Percentiles rank a stretch among this genome's conserved stretches.
Evolutionary conservation across 2,329 filamentous ascomycete species (phyloP).

Genomic region (Botrytis deweyae): DNA sequence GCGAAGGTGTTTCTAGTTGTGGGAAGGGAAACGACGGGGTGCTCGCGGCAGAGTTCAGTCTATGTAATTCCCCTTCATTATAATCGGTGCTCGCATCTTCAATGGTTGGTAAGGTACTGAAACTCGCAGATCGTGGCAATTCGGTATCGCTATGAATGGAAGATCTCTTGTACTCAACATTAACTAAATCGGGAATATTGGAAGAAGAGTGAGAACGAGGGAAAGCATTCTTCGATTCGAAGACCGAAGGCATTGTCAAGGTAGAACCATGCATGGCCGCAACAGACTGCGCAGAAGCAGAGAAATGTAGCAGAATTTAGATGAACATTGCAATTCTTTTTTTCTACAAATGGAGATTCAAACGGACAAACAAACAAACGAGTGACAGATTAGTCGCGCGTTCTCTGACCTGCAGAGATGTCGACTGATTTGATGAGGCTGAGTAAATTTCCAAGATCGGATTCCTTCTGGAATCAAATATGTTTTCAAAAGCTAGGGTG

Average conservation of each 20-base stretch:
- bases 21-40: conserved; percentile 24
- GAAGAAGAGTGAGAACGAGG: conserved; percentile 40
- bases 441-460: neutral
- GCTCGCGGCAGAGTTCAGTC: conserved; percentile 23
- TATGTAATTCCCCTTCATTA: conserved; percentile 28
- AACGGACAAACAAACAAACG: conserved; percentile 6
- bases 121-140: conserved; percentile 57
- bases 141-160: conserved; percentile 29
- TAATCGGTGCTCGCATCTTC: conserved; percentile 27
- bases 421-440: conserved; percentile 17
- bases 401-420: conserved; percentile 20
- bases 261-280: conserved; percentile 36
- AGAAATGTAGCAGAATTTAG: conserved; percentile 18
- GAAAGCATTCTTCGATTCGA: conserved; percentile 34
- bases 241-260: conserved; percentile 37
- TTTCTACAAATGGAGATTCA: neutral
- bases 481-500: conserved; percentile 2
- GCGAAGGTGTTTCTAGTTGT: conserved; percentile 13
- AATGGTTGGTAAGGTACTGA: conserved; percentile 51
- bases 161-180: conserved; percentile 33
- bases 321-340: conserved; percentile 16
- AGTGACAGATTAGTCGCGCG: conserved; percentile 10
- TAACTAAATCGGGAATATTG: conserved; percentile 35
- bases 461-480: conserved; percentile 1
- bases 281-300: conserved; percentile 27